Conservation (phyloP, 495 filamentous ascomycete genomes). For the Daldinia childiae region DNA sequence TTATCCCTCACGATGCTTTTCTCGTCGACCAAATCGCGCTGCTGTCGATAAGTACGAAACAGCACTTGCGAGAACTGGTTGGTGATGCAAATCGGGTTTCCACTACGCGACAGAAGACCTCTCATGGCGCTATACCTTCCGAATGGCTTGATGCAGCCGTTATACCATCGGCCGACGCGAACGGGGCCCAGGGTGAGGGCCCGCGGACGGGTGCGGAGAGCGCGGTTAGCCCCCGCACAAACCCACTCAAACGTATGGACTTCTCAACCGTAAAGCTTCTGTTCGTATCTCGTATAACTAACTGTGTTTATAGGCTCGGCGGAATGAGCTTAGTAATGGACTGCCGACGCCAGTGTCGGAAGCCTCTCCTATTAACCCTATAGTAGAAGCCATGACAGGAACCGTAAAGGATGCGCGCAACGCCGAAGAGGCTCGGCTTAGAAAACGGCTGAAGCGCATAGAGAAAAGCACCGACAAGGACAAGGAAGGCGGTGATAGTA, state of each 20-base stretch:
- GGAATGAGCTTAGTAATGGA: slow-evolving; percentile 42
- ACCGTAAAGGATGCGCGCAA: slow-evolving; percentile 54
- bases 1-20: slow-evolving; percentile 71
- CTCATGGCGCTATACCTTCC: slow-evolving; percentile 73
- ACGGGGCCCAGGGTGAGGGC: slow-evolving; percentile 47
- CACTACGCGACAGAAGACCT: slow-evolving; percentile 71
- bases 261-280: slow-evolving; percentile 40
- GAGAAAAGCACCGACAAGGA: slow-evolving; percentile 48
- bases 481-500: slow-evolving; percentile 45
- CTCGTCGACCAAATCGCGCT: slow-evolving; percentile 79
- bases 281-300: slow-evolving; percentile 20
- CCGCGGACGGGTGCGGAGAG: slow-evolving; percentile 52
- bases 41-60: slow-evolving; percentile 77
- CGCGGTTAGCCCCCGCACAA: slow-evolving; percentile 59
- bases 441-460: slow-evolving; percentile 58
- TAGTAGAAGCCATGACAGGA: slow-evolving; percentile 52
- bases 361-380: slow-evolving; percentile 42
- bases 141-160: slow-evolving; percentile 76
- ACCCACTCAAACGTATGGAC: slow-evolving; percentile 69
- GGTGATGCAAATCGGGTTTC: slow-evolving; percentile 75
- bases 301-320: slow-evolving; percentile 34
- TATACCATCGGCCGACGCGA: slow-evolving; percentile 44
- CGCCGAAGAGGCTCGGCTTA: slow-evolving; percentile 58
- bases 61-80: slow-evolving; percentile 72
- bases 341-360: slow-evolving; percentile 39